These are phyloP conservation scores for Jatropha curcas DNA, from an alignment of 345 rosid species.

Conservation along the genomic window DNA sequence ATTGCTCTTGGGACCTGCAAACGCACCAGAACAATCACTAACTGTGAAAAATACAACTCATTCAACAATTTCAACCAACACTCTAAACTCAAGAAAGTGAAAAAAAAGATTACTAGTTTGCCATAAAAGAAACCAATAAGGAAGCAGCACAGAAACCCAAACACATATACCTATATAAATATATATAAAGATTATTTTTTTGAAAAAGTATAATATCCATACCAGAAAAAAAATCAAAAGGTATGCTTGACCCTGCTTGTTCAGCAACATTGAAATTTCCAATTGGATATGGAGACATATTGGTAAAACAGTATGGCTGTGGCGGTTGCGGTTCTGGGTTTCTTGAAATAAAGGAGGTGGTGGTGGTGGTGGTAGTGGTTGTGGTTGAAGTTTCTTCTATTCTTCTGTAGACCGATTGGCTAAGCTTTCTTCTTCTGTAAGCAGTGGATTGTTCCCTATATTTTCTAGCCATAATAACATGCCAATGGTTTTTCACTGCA, in stretches of 20 bases:
- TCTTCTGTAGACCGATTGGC: slow-evolving; percentile 36
- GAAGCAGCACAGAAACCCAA: slow-evolving; percentile 31
- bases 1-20: slow-evolving; percentile 44
- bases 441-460: slow-evolving; percentile 83
- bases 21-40: slow-evolving; percentile 11
- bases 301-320: slow-evolving; percentile 25
- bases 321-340: too few species aligned
- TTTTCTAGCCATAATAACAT: slow-evolving; percentile 96
- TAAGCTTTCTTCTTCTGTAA: slow-evolving; percentile 67
- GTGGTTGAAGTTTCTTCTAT: slow-evolving; percentile 36
- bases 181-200: background rate
- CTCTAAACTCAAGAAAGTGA: background rate
- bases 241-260: slow-evolving; percentile 21
- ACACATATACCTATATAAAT: background rate
- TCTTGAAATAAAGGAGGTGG: too few species aligned
- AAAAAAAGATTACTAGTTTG: background rate
- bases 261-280: slow-evolving; percentile 37
- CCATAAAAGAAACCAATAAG: slow-evolving; percentile 12
- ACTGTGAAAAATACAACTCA: background rate
- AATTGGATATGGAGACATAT: slow-evolving; percentile 15
- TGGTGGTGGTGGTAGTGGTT: slow-evolving; percentile 12
- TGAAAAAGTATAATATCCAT: background rate
- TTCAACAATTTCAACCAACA: background rate
- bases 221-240: slow-evolving; percentile 43
- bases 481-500: slow-evolving; percentile 99